Percentiles rank a stretch among this genome's conserved stretches.
Evolutionary conservation across 176 grass and related monocot genomes (phyloP).

Genomic region (Alopecurus myosuroides): DNA sequence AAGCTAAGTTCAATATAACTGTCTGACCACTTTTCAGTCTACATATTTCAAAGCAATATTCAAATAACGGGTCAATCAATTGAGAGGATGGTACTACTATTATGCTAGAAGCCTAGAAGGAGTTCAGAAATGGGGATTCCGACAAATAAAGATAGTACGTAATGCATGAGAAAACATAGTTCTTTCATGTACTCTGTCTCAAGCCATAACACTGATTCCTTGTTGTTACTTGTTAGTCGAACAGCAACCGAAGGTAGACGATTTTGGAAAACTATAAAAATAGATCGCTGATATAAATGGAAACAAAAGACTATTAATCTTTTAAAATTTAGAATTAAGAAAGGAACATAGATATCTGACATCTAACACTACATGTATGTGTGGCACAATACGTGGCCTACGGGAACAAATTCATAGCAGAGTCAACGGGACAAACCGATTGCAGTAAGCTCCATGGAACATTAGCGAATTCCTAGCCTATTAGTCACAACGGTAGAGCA

Average conservation of each 20-base stretch:
- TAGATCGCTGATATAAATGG: not conserved
- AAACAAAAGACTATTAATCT: not conserved
- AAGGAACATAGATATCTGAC: too few species aligned
- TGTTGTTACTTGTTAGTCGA: not conserved
- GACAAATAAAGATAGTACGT: not conserved
- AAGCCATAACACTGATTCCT: not conserved
- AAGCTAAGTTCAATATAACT: not conserved
- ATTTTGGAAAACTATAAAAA: not conserved
- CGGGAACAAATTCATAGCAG: not conserved
- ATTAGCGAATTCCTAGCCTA: not conserved
- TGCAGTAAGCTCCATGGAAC: not conserved
- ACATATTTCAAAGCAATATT: not conserved
- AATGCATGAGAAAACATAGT: not conserved
- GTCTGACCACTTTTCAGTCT: not conserved
- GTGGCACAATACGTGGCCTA: not conserved
- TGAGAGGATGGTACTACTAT: too few species aligned
- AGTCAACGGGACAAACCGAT: not conserved
- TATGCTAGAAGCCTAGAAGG: not conserved
- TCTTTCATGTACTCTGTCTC: not conserved
- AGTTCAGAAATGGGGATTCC: not conserved
- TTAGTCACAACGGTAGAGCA: not conserved
- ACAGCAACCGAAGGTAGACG: not conserved
- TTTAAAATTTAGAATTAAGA: not conserved
- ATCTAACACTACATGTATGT: too few species aligned
- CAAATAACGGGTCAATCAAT: not conserved